A percentile compares a stretch with the other conserved stretches of the same genome.
phyloP scores from a whole-genome alignment of 2,329 filamentous ascomycete species.

The Pseudogymnoascus sp. region DNA sequence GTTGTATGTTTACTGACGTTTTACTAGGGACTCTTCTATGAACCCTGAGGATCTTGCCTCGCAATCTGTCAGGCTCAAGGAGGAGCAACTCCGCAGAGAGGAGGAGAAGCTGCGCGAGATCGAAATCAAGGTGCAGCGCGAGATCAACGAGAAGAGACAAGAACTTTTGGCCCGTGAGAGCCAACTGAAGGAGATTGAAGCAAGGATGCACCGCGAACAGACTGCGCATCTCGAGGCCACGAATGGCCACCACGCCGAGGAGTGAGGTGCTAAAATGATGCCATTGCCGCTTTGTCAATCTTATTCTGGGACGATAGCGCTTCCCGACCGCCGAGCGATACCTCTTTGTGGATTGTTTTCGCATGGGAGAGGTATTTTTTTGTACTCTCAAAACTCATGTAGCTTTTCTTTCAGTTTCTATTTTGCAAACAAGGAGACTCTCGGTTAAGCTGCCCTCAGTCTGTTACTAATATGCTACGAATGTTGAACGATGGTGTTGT shows the following conservation, averaged over 20 bases:
- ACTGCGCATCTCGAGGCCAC: slow-evolving; percentile 39
- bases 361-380: slow-evolving; percentile 7
- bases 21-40: slow-evolving; percentile 70
- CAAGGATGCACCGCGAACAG: slow-evolving; percentile 85
- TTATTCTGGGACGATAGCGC: slow-evolving; percentile 6
- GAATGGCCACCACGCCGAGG: slow-evolving; percentile 19
- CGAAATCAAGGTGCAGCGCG: slow-evolving; percentile 97
- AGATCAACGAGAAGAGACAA: slow-evolving; percentile 99
- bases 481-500: slow-evolving; percentile 11
- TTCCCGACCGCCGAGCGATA: slow-evolving; percentile 9
- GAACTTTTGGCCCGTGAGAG: slow-evolving; percentile 95
- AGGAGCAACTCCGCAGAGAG: slow-evolving; percentile 96
- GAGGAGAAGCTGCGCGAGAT: slow-evolving; percentile 99
- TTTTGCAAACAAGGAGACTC: slow-evolving; percentile 9
- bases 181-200: slow-evolving; percentile 97
- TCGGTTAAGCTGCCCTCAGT: slow-evolving; percentile 8
- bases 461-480: slow-evolving; percentile 12
- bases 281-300: slow-evolving; percentile 6
- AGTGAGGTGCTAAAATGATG: slow-evolving; percentile 5
- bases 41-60: slow-evolving; percentile 95
- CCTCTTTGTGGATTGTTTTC: slow-evolving; percentile 7
- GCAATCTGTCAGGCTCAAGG: slow-evolving; percentile 97
- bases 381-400: slow-evolving; percentile 10
- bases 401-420: slow-evolving; percentile 7
- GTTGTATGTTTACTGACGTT: slow-evolving; percentile 27